A percentile compares a stretch with the other conserved stretches of the same genome.
phyloP scores from a whole-genome alignment of 139 green algal genomes.

The Picochlorum costavermella region DNA sequence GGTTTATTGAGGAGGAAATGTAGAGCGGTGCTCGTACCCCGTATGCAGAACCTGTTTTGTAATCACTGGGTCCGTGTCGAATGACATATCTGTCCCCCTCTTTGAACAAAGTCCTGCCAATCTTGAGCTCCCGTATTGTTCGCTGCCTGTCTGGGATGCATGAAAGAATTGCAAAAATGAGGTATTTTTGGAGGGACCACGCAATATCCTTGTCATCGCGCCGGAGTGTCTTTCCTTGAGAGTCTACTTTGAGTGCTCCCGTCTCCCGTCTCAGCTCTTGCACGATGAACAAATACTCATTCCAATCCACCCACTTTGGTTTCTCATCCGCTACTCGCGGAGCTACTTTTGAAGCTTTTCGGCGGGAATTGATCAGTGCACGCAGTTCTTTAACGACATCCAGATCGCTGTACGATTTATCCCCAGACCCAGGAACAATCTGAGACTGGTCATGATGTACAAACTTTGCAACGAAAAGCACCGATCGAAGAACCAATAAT shows the following conservation, averaged over 20 bases:
- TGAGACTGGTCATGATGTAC: slow-evolving; percentile 39
- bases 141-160: slow-evolving; percentile 67
- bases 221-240: not conserved
- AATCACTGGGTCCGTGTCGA: slow-evolving; percentile 41
- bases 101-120: slow-evolving; percentile 52
- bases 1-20: slow-evolving; percentile 41
- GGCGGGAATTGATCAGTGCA: slow-evolving; percentile 26
- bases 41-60: slow-evolving; percentile 63
- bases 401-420: slow-evolving; percentile 44
- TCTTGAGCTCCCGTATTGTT: slow-evolving; percentile 59
- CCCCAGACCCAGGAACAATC: slow-evolving; percentile 20
- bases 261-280: slow-evolving; percentile 7
- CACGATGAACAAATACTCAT: slow-evolving; percentile 37
- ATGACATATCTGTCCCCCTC: slow-evolving; percentile 47
- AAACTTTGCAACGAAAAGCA: slow-evolving; percentile 41
- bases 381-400: slow-evolving; percentile 43
- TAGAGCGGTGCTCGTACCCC: slow-evolving; percentile 52
- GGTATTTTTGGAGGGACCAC: slow-evolving; percentile 47
- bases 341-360: slow-evolving; percentile 9
- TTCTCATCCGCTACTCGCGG: slow-evolving; percentile 7
- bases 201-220: not conserved
- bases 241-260: not conserved
- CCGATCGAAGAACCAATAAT: slow-evolving; percentile 22
- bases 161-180: slow-evolving; percentile 60
- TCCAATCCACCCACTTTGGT: slow-evolving; percentile 66